phyloP scores from a whole-genome alignment of 2,329 filamentous ascomycete species.

The Emericellopsis atlantica region DNA sequence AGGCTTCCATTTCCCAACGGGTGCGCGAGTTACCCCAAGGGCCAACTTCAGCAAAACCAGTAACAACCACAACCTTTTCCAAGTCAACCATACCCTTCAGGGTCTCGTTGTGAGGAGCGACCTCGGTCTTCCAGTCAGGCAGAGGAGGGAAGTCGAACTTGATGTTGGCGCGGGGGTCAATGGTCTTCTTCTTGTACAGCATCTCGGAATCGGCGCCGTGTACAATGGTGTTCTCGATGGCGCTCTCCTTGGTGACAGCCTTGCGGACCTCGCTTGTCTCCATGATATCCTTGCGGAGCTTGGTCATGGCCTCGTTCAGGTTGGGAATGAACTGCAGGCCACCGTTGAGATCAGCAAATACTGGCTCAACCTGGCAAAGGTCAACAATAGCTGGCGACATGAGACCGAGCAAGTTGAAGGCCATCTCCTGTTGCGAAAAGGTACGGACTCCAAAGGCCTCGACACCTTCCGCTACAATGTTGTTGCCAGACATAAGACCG shows the following conservation, averaged over 20 bases:
- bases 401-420: constrained; percentile 91
- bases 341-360: constrained; percentile 95
- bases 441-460: constrained; percentile 95
- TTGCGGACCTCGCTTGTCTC: constrained; percentile 89
- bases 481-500: constrained; percentile 95
- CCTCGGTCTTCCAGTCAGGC: constrained; percentile 82
- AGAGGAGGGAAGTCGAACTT: constrained; percentile 91
- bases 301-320: constrained; percentile 87
- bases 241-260: constrained; percentile 89
- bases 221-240: constrained; percentile 93
- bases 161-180: constrained; percentile 92
- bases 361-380: constrained; percentile 87
- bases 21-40: constrained; percentile 98
- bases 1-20: constrained; percentile 98
- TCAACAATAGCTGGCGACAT: constrained; percentile 93
- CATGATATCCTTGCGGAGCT: constrained; percentile 85
- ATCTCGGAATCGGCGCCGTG: constrained; percentile 88
- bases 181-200: constrained; percentile 86
- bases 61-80: constrained; percentile 94
- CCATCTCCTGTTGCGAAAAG: constrained; percentile 99
- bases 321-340: constrained; percentile 96
- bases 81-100: constrained; percentile 97
- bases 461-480: constrained; percentile 91
- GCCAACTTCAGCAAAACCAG: constrained; percentile 89
- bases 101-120: constrained; percentile 75